These are phyloP conservation scores for Brasenia schreberi DNA, from an alignment of 164 flowering plant species.

Conservation along the genomic window DNA sequence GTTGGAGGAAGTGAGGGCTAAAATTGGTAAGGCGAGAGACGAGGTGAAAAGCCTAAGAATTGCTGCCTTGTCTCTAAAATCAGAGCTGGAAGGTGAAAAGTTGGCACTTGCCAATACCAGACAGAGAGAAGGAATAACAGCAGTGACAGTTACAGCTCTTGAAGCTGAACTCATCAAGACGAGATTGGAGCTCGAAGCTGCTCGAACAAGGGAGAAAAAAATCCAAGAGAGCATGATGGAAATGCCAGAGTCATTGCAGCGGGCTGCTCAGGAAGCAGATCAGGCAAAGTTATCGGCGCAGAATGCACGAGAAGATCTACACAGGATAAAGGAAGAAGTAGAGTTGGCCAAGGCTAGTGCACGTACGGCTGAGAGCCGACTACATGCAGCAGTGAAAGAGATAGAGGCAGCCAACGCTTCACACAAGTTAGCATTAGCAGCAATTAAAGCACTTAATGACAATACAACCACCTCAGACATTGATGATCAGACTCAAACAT, in stretches of 20 bases:
- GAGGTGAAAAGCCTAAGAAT: conserved; percentile 59
- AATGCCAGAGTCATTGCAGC: conserved; percentile 62
- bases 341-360: conserved; percentile 73
- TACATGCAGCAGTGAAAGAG: conserved; percentile 67
- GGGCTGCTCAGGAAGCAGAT: conserved; percentile 67
- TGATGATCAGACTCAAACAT: conserved; percentile 24
- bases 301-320: conserved; percentile 46
- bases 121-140: conserved; percentile 89
- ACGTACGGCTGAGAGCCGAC: conserved; percentile 50
- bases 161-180: conserved; percentile 65
- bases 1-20: conserved; percentile 67
- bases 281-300: conserved; percentile 44
- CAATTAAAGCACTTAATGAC: conserved; percentile 73
- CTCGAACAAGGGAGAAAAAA: conserved; percentile 65
- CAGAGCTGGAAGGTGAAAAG: conserved; percentile 63
- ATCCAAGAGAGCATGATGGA: conserved; percentile 59
- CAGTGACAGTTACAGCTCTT: conserved; percentile 63
- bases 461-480: conserved; percentile 40
- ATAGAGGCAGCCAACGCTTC: conserved; percentile 88
- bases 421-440: conserved; percentile 68
- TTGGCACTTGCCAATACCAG: conserved; percentile 41
- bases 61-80: conserved; percentile 51
- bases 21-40: conserved; percentile 54
- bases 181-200: conserved; percentile 36
- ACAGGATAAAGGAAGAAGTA: conserved; percentile 59